phyloP scores from a whole-genome alignment of 768 basidiomycete genomes.

The Pleurotus cornucopiae region DNA sequence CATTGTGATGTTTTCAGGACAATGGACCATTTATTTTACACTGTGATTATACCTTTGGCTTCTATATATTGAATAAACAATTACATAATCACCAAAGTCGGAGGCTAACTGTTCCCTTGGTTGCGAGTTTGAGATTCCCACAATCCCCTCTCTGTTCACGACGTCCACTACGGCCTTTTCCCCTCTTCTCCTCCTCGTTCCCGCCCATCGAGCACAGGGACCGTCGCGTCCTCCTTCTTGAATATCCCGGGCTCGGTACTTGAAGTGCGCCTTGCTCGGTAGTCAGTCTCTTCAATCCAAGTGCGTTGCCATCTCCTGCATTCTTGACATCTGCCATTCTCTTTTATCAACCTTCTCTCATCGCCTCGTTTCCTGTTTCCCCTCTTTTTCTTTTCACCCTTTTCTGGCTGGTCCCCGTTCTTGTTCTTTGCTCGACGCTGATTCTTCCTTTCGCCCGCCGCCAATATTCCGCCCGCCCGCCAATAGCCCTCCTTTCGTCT shows the following conservation, averaged over 20 bases:
- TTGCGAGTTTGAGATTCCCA: slow-evolving; percentile 4
- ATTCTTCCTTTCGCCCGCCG: not conserved
- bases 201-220: not conserved
- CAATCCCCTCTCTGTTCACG: slow-evolving; percentile 1
- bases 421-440: not conserved
- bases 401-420: not conserved
- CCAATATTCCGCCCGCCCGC: not conserved
- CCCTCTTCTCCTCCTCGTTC: slow-evolving; percentile 11
- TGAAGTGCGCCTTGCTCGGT: slow-evolving; percentile 4
- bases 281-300: slow-evolving; percentile 5
- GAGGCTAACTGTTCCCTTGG: slow-evolving; percentile 8
- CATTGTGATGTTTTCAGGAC: slow-evolving; percentile 15
- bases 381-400: not conserved
- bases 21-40: slow-evolving; percentile 5
- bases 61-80: not conserved
- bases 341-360: no score
- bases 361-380: not conserved
- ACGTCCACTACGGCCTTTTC: slow-evolving; percentile 15
- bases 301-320: slow-evolving; percentile 5
- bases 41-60: not conserved
- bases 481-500: slow-evolving; percentile 5
- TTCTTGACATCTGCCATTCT: not conserved
- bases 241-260: slow-evolving; percentile 4
- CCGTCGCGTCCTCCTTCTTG: not conserved
- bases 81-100: slow-evolving; percentile 5